A percentile compares a stretch with the other conserved stretches of the same genome.
Conservation (phyloP, 208 protist species). For the Crithidia expoeki region DNA sequence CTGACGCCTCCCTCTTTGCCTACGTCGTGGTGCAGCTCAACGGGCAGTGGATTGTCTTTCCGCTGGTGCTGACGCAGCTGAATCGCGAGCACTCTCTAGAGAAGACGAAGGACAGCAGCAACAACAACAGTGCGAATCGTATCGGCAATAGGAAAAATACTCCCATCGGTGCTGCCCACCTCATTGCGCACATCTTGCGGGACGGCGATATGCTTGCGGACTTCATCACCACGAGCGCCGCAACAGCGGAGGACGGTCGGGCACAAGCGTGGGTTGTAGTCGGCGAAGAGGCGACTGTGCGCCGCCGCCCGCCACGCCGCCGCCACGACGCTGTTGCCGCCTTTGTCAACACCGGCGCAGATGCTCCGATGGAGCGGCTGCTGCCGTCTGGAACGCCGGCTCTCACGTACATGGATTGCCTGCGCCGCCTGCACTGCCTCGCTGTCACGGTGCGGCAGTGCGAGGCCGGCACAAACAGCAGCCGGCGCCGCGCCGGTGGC, state of each 20-base stretch:
- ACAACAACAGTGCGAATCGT: not conserved
- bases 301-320: slow-evolving; percentile 24
- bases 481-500: not conserved
- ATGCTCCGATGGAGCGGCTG: slow-evolving; percentile 36
- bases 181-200: slow-evolving; percentile 59
- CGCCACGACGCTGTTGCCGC: slow-evolving; percentile 17
- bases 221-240: slow-evolving; percentile 60
- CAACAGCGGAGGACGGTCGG: slow-evolving; percentile 30
- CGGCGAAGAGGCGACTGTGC: slow-evolving; percentile 12
- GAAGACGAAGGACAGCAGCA: not conserved
- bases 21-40: slow-evolving; percentile 54
- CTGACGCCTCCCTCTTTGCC: slow-evolving; percentile 51
- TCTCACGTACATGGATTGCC: slow-evolving; percentile 66
- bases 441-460: slow-evolving; percentile 31
- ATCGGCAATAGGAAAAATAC: not conserved
- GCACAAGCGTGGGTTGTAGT: slow-evolving; percentile 66
- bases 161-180: not conserved
- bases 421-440: slow-evolving; percentile 30
- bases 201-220: slow-evolving; percentile 78
- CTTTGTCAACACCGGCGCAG: slow-evolving; percentile 13
- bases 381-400: slow-evolving; percentile 69
- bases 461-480: slow-evolving; percentile 26
- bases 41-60: slow-evolving; percentile 55
- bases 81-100: not conserved
- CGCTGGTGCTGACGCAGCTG: slow-evolving; percentile 51